These are phyloP conservation scores for Drosera capensis DNA, from an alignment of 148 eudicot genomes.

Conservation along the genomic window DNA sequence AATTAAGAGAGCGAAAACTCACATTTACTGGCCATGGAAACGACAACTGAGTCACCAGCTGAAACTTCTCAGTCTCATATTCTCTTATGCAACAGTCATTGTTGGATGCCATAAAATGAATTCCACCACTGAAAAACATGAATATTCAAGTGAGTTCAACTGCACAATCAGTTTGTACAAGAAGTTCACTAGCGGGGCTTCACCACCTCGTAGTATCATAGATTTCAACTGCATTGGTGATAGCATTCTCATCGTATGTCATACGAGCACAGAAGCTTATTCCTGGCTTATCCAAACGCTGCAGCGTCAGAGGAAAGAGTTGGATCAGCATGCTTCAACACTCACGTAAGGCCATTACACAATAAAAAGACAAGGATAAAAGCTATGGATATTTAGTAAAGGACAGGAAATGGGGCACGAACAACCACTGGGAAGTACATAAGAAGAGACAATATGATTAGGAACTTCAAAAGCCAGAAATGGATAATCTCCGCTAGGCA, in stretches of 20 bases:
- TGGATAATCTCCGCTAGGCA: too few relatives aligned
- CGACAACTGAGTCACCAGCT: slow-evolving; percentile 47
- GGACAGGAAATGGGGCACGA: too few relatives aligned
- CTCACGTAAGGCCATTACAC: slow-evolving; percentile 2
- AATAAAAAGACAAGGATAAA: background rate
- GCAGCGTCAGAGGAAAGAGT: slow-evolving; percentile 6
- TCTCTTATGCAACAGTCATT: slow-evolving; percentile 74
- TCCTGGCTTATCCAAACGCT: slow-evolving; percentile 64
- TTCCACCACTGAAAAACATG: slow-evolving; percentile 42
- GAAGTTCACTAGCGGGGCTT: background rate
- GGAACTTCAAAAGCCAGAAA: too few relatives aligned
- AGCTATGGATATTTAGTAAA: background rate
- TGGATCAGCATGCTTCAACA: background rate
- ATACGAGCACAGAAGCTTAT: slow-evolving; percentile 65
- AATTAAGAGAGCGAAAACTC: background rate
- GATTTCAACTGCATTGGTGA: slow-evolving; percentile 82
- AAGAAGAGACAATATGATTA: too few relatives aligned
- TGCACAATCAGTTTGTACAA: background rate
- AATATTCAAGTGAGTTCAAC: background rate
- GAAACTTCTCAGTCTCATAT: slow-evolving; percentile 80
- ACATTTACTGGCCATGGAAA: slow-evolving; percentile 95
- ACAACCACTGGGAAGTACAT: too few relatives aligned
- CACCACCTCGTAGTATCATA: slow-evolving; percentile 48
- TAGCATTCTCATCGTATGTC: slow-evolving; percentile 76
- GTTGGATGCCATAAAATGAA: slow-evolving; percentile 64